Evolutionary conservation across 2,329 filamentous ascomycete species (phyloP), one percentile per base, ranked within the genome.

Genomic region (Epichloe aotearoae): DNA sequence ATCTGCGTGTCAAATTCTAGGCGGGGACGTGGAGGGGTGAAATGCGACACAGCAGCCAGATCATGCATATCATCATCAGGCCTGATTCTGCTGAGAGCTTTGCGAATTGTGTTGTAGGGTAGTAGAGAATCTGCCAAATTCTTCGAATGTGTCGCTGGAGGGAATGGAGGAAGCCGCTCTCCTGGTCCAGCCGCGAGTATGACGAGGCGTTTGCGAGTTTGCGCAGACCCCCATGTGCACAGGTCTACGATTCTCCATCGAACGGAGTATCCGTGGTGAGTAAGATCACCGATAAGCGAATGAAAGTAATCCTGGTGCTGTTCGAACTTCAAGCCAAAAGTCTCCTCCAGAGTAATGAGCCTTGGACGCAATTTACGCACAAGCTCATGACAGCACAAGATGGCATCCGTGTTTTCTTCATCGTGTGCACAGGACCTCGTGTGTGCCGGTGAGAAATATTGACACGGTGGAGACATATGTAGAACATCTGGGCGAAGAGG

Each of bases 321-420:
- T 0, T 74, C 65, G 20, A 73, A 69, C 0, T 77, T 63, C 1
- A 94, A 73, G 0, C 86, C 87, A 49, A 79, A 82, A 0, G 88
- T 90, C 60, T 95, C 84, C 58, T 95, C 88, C 1, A 94, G 68
- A 0, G 87, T 94, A 2, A 87, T 76, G 0, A 93, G 61, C 0
- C 88, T 74, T 0, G 88, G 87, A 0, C 73, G 75, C 0, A 75
- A 63, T 37, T 75, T 74, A 5, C 73, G 65, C 1, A 91, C 66
- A 0, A 89, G 63, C 3, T 74, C 64, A 1, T 70, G 66, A 48
- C 77, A 79, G 0, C 73, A 68, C 54, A 75, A 78, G 0, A 82
- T 60, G 0, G 73, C 73, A 1, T 80, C 79, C 0, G 78, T 80
- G 56, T 94, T 93, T 0, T 67, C 72, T 1, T 86, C 83, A 54